Evolutionary conservation across 2,329 filamentous ascomycete species (phyloP), one percentile per base, ranked within the genome.

Genomic region (Neopestalotiopsis clavispora): DNA sequence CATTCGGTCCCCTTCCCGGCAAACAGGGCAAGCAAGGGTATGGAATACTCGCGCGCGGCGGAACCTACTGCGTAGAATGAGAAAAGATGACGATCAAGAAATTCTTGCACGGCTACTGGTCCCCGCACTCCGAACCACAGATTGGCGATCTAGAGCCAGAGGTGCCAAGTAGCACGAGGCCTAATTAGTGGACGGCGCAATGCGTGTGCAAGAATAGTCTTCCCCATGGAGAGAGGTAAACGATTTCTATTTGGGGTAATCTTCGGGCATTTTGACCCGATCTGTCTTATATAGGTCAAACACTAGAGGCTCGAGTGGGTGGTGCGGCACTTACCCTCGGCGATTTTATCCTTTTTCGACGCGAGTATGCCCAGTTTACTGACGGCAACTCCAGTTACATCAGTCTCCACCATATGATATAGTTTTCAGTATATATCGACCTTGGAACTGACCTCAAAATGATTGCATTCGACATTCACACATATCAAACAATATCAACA

Each of bases 271-370:
- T 69, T 66, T 69, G 49, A n/a, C 64, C 67, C 49, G 20, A 28
- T 66, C 45, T 66, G 64, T 38, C 9, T 14, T 57, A 65, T 58
- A 67, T 38, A 40, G 30, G 57, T 62, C 38, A 67, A 14, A 40
- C 28, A 69, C 71, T 67, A 66, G 30, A 49, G 20, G 34, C 62
- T 58, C 40, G 42, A 64, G 32, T 45, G 59, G 69, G 71, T 65
- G 66, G 34, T 5, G 13, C 30, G 32, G 34, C 34, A 67, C 75
- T 67, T 42, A 17, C 20, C 40, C 13, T 67, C 76, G 76, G 75
- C 76, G 76, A 75, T 75, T 77, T 77, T 77, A 38, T 71, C 75
- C 71, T 45, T 13, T 23, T 75, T 61, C 7, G 66, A 66, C 58
- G 42, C 49, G 28, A 56, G 30, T 67, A 38, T 65, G 20, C 38